These are phyloP conservation scores for Apiotrichum montevideense DNA, from an alignment of 1,284 basidiomycete genomes.

Conservation along the genomic window DNA sequence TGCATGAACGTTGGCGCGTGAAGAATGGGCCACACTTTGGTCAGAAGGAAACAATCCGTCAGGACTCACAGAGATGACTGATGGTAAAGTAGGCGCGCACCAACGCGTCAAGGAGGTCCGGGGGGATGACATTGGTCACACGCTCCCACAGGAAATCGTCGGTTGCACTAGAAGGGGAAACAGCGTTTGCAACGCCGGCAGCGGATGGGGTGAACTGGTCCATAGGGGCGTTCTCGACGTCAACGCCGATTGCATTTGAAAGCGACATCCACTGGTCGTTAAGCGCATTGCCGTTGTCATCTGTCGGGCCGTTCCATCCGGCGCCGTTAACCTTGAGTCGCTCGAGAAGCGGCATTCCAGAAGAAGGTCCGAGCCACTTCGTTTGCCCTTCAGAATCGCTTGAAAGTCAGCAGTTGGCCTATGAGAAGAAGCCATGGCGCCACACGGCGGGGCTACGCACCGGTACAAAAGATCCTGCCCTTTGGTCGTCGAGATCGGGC, in stretches of 20 bases:
- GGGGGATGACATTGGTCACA: conserved; percentile 20
- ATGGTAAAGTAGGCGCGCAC: conserved; percentile 34
- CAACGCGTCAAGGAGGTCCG: conserved; percentile 23
- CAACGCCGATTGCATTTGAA: conserved; percentile 27
- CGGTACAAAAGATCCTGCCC: conserved; percentile 24
- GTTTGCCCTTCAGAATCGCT: conserved; percentile 31
- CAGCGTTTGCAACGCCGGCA: not conserved
- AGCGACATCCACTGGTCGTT: conserved; percentile 32
- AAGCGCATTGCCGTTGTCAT: conserved; percentile 14
- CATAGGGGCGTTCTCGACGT: conserved; percentile 16
- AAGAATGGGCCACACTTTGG: conserved; percentile 32
- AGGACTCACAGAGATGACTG: conserved; percentile 25
- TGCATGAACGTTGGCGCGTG: conserved; percentile 33
- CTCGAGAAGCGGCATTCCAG: conserved; percentile 34
- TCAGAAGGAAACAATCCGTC: not conserved
- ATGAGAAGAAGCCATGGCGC: not conserved
- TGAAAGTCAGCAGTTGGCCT: not conserved
- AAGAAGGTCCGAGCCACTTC: conserved; percentile 33
- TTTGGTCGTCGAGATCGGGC: conserved; percentile 6
- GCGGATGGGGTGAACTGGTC: conserved; percentile 6
- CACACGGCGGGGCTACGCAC: conserved; percentile 7
- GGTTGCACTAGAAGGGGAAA: conserved; percentile 13
- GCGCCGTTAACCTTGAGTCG: conserved; percentile 22
- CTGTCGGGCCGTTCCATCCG: conserved; percentile 11
- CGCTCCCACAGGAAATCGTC: conserved; percentile 24